phyloP scores from a whole-genome alignment of 306 rosid genomes.

The Prunus mongolica region DNA sequence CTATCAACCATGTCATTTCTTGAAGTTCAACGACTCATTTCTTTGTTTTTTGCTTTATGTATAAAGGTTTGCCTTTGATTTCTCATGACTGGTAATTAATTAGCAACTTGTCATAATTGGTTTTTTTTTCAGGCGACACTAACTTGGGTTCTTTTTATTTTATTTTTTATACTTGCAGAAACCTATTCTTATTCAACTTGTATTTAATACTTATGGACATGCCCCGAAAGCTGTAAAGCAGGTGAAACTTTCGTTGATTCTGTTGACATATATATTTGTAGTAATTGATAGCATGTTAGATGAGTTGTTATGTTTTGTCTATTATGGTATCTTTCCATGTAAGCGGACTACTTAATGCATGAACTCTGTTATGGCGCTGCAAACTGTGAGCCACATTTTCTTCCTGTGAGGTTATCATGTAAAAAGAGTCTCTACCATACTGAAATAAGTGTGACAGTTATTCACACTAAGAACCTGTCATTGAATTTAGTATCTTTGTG shows the following conservation, averaged over 20 bases:
- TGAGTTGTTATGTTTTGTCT: neutral
- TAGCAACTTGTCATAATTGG: conserved; percentile 3
- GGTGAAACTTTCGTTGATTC: conserved; percentile 37
- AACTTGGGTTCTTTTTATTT: conserved; percentile 10
- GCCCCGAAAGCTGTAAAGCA: conserved; percentile 76
- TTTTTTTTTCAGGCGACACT: conserved; percentile 8
- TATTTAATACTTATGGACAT: conserved; percentile 64
- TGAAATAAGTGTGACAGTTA: neutral
- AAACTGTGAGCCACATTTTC: neutral
- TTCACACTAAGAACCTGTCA: neutral
- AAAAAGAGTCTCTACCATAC: neutral
- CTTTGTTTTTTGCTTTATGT: conserved; percentile 89
- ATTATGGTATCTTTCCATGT: neutral
- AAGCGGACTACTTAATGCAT: neutral
- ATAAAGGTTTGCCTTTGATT: conserved; percentile 63
- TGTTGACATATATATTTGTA: neutral
- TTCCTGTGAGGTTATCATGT: neutral
- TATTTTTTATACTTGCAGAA: conserved; percentile 49
- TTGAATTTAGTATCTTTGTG: neutral
- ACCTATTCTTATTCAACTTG: conserved; percentile 79
- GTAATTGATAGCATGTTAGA: neutral
- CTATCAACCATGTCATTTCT: conserved; percentile 50
- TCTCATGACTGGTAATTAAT: conserved; percentile 3
- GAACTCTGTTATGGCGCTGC: neutral
- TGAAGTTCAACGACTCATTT: conserved; percentile 81